Base-by-base conservation (phyloP, 176 grass and related monocot species). In the Ensete ventricosum region DNA sequence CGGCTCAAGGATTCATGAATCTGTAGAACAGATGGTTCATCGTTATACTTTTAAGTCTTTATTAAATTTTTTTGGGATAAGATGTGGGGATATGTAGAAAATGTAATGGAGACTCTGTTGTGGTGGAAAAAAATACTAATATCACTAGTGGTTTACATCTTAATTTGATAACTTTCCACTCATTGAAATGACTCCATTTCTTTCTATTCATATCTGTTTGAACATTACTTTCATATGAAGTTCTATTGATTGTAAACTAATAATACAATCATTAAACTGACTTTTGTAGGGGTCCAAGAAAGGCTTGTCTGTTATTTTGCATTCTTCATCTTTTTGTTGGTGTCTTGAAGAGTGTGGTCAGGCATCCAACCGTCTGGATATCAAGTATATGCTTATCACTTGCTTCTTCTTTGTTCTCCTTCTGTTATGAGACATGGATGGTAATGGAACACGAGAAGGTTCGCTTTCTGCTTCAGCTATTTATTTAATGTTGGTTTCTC, bases 361-460 rank as follows among this genome's bases (percentile, higher is more conserved):
- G 26, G 13, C 78, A 94, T 84, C 81, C 82, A 53, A 90, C 78
- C 79, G 29, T 81, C 27, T 99, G 95, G 90, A 73, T 99, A 50
- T 82, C 74, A 78, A 89, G 78, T 91, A 81, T 83, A 67, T 70
- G 88, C 81, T 67, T 89, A 9, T 87, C 88, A 64, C 66, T 99
- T 86, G 78, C 88, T 49, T 94, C 88, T 62, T 99, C 88, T 77
- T 24, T 99, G 63, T 99, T 91, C 81, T 94, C 76, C 72, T 94
- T 99, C 83, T 91, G 84, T 87, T 94, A 94, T 53, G 86, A 99
- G 75, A 87, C 88, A 5, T 87, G 88, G 90, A 85, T 94, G 77
- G 86, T 91, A n/a, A 71, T 62, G 8, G 90, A 94, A 65, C 90
- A 99, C 82, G 95, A 99, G 71, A 94, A 99, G 88, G 90, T 99